These are phyloP conservation scores for Pleurotus eryngii DNA, from an alignment of 768 basidiomycete genomes.

Conservation along the genomic window DNA sequence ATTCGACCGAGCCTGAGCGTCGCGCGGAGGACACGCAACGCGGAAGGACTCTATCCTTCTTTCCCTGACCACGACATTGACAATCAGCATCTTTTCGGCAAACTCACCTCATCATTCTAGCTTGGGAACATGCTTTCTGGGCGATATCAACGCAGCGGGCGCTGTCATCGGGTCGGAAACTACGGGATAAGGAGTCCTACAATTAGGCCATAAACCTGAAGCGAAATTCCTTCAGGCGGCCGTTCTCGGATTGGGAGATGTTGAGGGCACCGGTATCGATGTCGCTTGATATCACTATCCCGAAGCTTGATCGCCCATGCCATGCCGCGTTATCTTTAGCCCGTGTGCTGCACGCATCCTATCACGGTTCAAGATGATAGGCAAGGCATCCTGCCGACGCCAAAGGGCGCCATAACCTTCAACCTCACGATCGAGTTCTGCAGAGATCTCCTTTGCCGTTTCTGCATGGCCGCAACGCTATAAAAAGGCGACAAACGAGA, in stretches of 20 bases:
- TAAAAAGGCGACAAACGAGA: slow-evolving; percentile 1
- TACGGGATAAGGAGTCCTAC: neutral
- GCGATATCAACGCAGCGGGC: neutral
- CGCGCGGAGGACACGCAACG: neutral
- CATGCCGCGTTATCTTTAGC: neutral
- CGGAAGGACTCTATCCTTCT: neutral
- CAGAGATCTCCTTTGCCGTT: slow-evolving; percentile 1
- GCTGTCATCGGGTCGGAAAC: neutral
- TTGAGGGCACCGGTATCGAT: neutral
- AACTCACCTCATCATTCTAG: neutral
- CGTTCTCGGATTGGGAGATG: neutral
- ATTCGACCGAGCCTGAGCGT: neutral
- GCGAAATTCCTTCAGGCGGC: slow-evolving; percentile 2
- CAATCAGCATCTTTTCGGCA: neutral
- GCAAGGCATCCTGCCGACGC: slow-evolving; percentile 1
- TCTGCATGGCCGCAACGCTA: slow-evolving; percentile 3
- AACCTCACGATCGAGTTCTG: slow-evolving; percentile 1
- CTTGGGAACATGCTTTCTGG: neutral
- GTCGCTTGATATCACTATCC: neutral
- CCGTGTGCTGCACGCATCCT: neutral
- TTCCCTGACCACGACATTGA: neutral
- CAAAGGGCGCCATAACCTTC: slow-evolving; percentile 1
- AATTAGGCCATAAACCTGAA: neutral
- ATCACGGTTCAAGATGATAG: neutral
- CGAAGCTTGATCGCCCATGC: neutral